Evolutionary conservation across 75 land plant genomes (phyloP).

Genomic region (Sequoiadendron giganteum): DNA sequence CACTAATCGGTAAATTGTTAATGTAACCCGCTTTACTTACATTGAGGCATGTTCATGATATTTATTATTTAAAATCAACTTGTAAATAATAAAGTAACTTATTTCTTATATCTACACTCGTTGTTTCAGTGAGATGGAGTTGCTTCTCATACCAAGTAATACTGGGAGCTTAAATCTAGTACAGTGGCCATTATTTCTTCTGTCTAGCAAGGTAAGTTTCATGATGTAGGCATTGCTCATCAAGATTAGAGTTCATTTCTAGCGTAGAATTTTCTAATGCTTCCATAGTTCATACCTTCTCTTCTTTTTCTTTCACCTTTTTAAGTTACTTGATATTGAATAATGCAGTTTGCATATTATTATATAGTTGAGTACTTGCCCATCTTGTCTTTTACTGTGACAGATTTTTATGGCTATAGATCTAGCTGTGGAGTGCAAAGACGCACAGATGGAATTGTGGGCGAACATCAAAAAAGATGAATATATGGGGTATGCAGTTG

Average conservation of each 20-base stretch:
- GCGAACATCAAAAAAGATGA: constrained; percentile 70
- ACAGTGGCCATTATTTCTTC: constrained; percentile 95
- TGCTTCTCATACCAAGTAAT: constrained; percentile 78
- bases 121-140: constrained; percentile 72
- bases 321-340: background rate
- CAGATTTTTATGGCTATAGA: constrained; percentile 91
- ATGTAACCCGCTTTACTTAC: background rate
- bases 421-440: constrained; percentile 69
- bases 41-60: background rate
- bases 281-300: background rate
- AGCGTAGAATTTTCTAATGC: background rate
- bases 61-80: constrained; percentile 1
- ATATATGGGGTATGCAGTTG: constrained; percentile 87
- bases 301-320: background rate
- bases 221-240: background rate
- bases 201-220: constrained; percentile 80
- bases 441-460: constrained; percentile 70
- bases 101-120: background rate
- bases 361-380: constrained; percentile 1
- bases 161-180: constrained; percentile 58
- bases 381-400: background rate
- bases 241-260: background rate
- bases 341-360: background rate
- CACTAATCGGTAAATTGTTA: constrained; percentile 57
- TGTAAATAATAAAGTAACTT: background rate